Percentiles rank a stretch among this genome's conserved stretches.
phyloP scores from a whole-genome alignment of 2,329 filamentous ascomycete species.

The Beauveria sp. region DNA sequence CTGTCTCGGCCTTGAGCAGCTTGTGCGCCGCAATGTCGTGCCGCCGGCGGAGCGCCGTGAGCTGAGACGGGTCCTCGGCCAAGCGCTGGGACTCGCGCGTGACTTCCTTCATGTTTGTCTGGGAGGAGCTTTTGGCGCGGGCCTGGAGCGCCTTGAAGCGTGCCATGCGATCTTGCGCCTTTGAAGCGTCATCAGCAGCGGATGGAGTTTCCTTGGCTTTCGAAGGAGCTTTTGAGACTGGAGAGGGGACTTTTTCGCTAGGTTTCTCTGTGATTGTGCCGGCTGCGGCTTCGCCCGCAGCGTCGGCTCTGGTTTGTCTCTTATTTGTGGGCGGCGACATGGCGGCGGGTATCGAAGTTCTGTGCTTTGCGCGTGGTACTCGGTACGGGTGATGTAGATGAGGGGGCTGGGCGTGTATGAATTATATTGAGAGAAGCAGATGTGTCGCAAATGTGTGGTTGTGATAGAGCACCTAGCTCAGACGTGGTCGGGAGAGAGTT shows the following conservation, averaged over 20 bases:
- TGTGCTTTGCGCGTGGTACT: not conserved
- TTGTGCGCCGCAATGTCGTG: slow-evolving; percentile 87
- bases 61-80: slow-evolving; percentile 66
- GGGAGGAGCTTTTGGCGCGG: slow-evolving; percentile 63
- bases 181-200: slow-evolving; percentile 25
- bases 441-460: not conserved
- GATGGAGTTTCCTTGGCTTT: slow-evolving; percentile 10
- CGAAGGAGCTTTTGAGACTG: not conserved
- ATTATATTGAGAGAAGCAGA: not conserved
- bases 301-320: slow-evolving; percentile 29
- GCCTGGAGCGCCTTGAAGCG: slow-evolving; percentile 84
- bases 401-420: not conserved
- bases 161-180: slow-evolving; percentile 61
- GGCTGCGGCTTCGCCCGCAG: slow-evolving; percentile 10
- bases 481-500: too few species aligned
- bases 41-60: slow-evolving; percentile 73
- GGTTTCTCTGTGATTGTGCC: slow-evolving; percentile 15
- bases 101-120: slow-evolving; percentile 75
- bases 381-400: not conserved
- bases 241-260: slow-evolving; percentile 6
- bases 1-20: slow-evolving; percentile 83
- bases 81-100: slow-evolving; percentile 75
- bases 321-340: slow-evolving; percentile 38
- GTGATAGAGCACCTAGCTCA: not conserved
- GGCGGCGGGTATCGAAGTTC: not conserved